These are phyloP conservation scores for Xylaria sp. DNA, from an alignment of 2,329 filamentous ascomycete genomes.

Conservation along the genomic window DNA sequence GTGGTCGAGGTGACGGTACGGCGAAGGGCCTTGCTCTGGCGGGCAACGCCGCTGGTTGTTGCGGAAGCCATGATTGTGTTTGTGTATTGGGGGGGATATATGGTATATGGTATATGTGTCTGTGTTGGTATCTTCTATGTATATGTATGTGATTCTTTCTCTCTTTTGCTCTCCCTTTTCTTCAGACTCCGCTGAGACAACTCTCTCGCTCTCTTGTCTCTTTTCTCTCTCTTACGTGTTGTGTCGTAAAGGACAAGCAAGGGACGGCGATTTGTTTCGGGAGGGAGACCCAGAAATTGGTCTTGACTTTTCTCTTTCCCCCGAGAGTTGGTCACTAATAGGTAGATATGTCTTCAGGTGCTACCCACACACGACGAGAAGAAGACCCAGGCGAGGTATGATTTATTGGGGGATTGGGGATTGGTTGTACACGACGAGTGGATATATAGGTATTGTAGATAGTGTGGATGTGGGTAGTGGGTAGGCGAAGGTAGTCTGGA, in stretches of 20 bases:
- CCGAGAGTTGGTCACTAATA: not conserved
- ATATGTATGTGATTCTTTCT: not conserved
- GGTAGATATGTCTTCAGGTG: not conserved
- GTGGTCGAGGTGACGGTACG: slow-evolving; percentile 59
- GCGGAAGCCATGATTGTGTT: slow-evolving; percentile 58
- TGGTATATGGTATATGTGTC: not conserved
- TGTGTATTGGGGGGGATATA: not conserved
- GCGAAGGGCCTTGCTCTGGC: slow-evolving; percentile 59
- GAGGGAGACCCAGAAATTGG: not conserved
- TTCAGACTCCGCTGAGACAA: too few relatives aligned
- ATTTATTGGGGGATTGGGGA: not conserved
- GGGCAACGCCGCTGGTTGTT: slow-evolving; percentile 56
- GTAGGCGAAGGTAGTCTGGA: too few relatives aligned
- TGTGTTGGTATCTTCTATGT: not conserved
- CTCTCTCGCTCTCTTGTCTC: not conserved
- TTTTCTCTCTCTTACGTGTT: not conserved
- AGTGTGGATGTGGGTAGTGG: not conserved
- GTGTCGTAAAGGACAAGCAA: not conserved
- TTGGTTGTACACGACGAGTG: not conserved
- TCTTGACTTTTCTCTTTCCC: not conserved
- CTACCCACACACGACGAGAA: not conserved
- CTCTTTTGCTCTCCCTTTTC: not conserved
- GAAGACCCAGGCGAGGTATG: not conserved
- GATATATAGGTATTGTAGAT: not conserved
- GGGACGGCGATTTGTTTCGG: not conserved